Evolutionary conservation across 768 basidiomycete genomes (phyloP).

Genomic region (Phanerochaete sordida): DNA sequence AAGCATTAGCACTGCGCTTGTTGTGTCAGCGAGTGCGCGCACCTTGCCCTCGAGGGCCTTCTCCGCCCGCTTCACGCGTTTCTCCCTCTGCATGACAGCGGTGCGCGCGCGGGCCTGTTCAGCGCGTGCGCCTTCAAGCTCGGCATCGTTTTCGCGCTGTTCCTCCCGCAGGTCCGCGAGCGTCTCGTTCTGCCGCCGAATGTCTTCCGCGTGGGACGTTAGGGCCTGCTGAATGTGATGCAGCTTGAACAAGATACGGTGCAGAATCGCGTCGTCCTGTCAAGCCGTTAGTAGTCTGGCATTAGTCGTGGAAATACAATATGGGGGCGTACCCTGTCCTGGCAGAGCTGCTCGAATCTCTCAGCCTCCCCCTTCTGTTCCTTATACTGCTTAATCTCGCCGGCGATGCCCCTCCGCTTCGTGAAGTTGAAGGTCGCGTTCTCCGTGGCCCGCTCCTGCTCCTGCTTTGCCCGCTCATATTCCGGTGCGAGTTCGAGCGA

Average conservation of each 20-base stretch:
- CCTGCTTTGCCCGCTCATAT: conserved; percentile 86
- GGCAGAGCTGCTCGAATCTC: conserved; percentile 72
- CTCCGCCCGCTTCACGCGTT: conserved; percentile 85
- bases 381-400: conserved; percentile 96
- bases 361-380: conserved; percentile 95
- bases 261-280: conserved; percentile 79
- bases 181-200: conserved; percentile 71
- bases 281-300: background rate
- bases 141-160: conserved; percentile 67
- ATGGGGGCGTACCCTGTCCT: conserved; percentile 57
- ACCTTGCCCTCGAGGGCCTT: conserved; percentile 85
- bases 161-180: conserved; percentile 66
- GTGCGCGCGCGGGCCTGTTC: conserved; percentile 78
- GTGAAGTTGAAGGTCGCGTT: conserved; percentile 94
- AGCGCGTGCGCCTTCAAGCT: conserved; percentile 67
- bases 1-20: background rate
- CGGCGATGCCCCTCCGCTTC: conserved; percentile 88
- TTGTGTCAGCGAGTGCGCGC: conserved; percentile 16
- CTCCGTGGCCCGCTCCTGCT: conserved; percentile 88
- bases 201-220: conserved; percentile 59
- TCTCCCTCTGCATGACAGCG: conserved; percentile 79
- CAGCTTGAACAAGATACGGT: conserved; percentile 81
- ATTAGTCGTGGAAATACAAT: background rate
- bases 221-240: conserved; percentile 88
- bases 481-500: conserved; percentile 85